A percentile compares a stretch with the other conserved stretches of the same genome.
Conservation (phyloP, 1,284 basidiomycete species). For the Coriolopsis trogii region DNA sequence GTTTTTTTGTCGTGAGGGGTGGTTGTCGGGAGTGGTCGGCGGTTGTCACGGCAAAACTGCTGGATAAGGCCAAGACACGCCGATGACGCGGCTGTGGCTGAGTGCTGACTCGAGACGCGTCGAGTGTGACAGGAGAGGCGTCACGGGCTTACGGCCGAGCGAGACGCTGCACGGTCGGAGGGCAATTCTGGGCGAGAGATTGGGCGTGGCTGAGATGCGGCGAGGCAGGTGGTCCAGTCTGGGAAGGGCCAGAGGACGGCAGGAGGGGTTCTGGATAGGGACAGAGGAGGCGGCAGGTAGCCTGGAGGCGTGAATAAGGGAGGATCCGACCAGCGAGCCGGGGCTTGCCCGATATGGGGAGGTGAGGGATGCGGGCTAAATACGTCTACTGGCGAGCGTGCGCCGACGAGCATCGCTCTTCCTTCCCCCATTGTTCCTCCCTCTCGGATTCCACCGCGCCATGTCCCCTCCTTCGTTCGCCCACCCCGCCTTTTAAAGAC, state of each 20-base stretch:
- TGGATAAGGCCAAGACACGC: background rate
- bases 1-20: background rate
- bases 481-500: slow-evolving; percentile 23
- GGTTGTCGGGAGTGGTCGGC: background rate
- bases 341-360: slow-evolving; percentile 4
- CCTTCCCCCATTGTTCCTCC: slow-evolving; percentile 28
- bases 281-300: background rate
- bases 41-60: background rate
- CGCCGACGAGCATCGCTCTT: slow-evolving; percentile 15
- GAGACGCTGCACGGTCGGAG: background rate
- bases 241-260: background rate
- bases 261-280: background rate
- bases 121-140: slow-evolving; percentile 6
- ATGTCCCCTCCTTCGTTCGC: slow-evolving; percentile 22
- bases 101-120: background rate
- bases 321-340: slow-evolving; percentile 6
- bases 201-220: background rate
- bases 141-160: background rate
- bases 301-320: slow-evolving; percentile 6
- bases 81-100: slow-evolving; percentile 3
- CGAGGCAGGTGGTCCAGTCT: background rate
- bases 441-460: slow-evolving; percentile 18
- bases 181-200: background rate
- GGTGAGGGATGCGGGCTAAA: slow-evolving; percentile 13
- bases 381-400: slow-evolving; percentile 6